Conservation (phyloP, 495 filamentous ascomycete genomes). For the Amorphotheca resinae region DNA sequence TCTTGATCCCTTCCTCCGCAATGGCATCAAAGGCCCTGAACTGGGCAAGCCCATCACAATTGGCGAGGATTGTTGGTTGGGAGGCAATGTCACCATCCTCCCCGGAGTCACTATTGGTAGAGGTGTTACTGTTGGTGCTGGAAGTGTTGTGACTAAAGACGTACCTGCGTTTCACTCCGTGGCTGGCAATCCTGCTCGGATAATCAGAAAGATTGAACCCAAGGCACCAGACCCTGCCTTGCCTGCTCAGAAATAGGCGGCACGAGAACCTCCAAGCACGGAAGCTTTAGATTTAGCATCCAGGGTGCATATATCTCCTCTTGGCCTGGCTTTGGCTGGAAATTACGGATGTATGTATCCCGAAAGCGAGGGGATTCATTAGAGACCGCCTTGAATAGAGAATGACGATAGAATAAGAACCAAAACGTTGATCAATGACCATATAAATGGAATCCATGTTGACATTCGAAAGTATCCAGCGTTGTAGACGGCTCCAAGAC, state of each 20-base stretch:
- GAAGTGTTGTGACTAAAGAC: slow-evolving; percentile 80
- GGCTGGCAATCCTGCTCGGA: slow-evolving; percentile 53
- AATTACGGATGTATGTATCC: too few relatives aligned
- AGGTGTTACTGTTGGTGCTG: slow-evolving; percentile 66
- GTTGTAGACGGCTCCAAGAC: slow-evolving; percentile 77
- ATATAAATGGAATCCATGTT: slow-evolving; percentile 92
- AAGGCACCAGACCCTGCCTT: slow-evolving; percentile 12
- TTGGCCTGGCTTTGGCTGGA: too few relatives aligned
- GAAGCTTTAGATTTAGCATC: too few relatives aligned
- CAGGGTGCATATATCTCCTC: too few relatives aligned
- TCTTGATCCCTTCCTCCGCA: slow-evolving; percentile 56
- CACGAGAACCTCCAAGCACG: too few relatives aligned
- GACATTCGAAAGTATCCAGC: slow-evolving; percentile 87
- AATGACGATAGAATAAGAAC: slow-evolving; percentile 90
- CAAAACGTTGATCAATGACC: slow-evolving; percentile 82
- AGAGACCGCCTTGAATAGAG: slow-evolving; percentile 88
- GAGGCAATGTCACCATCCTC: slow-evolving; percentile 61
- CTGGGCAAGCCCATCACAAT: slow-evolving; percentile 61
- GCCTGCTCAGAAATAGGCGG: not conserved
- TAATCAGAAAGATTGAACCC: slow-evolving; percentile 42
- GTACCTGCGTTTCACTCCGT: slow-evolving; percentile 51
- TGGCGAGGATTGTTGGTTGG: slow-evolving; percentile 85
- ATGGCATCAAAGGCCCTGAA: slow-evolving; percentile 67
- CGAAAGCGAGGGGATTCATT: too few relatives aligned
- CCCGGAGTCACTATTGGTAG: slow-evolving; percentile 72